phyloP scores from a whole-genome alignment of 257 asterid species.

The Echites panduratus region DNA sequence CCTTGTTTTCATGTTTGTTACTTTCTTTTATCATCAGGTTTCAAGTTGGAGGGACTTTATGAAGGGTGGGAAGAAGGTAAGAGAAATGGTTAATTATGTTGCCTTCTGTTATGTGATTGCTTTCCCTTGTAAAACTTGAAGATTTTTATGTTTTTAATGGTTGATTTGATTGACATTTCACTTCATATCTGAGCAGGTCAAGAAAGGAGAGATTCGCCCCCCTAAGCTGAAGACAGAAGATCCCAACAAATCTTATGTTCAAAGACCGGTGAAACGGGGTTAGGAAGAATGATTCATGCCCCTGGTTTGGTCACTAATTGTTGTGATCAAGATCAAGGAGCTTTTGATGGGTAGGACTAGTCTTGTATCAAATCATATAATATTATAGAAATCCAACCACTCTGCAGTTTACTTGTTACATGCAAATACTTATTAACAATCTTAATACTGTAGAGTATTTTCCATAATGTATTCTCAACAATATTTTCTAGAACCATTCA shows the following conservation, averaged over 20 bases:
- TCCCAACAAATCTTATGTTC: conserved; percentile 96
- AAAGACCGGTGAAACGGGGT: conserved; percentile 85
- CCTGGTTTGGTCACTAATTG: not conserved
- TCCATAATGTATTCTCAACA: not conserved
- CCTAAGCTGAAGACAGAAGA: conserved; percentile 99
- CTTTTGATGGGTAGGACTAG: conserved; percentile 2
- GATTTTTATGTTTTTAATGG: not conserved
- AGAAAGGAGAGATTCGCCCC: conserved; percentile 95
- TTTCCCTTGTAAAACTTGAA: not conserved
- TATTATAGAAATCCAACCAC: not conserved
- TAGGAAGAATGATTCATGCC: not conserved
- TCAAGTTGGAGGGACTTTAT: conserved; percentile 98
- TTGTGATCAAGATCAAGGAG: not conserved
- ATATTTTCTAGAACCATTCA: not conserved
- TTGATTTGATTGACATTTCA: not conserved
- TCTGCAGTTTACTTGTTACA: not conserved
- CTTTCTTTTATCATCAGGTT: conserved; percentile 43
- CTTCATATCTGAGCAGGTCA: conserved; percentile 40
- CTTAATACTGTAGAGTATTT: not conserved
- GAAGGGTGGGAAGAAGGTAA: conserved; percentile 97
- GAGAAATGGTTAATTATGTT: not conserved
- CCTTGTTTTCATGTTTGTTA: not conserved
- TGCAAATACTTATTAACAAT: not conserved
- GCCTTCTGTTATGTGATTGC: conserved; percentile 1
- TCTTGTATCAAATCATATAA: not conserved